Percentiles rank a stretch among this genome's conserved stretches.
Evolutionary conservation across 1,139 yeast species (phyloP).

Genomic region (Yamadazyma pseudoaaseri): DNA sequence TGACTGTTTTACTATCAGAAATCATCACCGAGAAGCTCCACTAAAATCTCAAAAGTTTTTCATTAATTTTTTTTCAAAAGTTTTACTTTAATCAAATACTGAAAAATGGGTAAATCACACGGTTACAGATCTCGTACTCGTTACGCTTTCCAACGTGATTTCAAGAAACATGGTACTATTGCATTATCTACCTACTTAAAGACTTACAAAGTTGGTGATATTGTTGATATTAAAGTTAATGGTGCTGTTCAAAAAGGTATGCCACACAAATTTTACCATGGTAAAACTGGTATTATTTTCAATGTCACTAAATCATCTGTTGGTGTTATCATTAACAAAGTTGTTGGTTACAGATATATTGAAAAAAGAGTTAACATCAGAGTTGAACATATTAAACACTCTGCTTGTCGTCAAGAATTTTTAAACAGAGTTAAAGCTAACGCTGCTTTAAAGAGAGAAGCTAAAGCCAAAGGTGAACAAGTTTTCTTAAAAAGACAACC

Average conservation of each 20-base stretch:
- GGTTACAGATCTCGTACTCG: constrained; percentile 99
- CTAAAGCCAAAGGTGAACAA: constrained; percentile 91
- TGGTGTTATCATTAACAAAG: constrained; percentile 97
- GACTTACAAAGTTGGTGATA: constrained; percentile 98
- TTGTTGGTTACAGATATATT: constrained; percentile 98
- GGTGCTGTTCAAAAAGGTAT: constrained; percentile 99
- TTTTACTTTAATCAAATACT: constrained; percentile 6
- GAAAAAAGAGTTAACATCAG: constrained; percentile 99
- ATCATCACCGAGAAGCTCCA: neutral
- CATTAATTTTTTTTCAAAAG: constrained; percentile 6
- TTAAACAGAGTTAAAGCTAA: constrained; percentile 96
- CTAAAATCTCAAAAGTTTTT: constrained; percentile 6
- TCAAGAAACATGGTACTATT: constrained; percentile 96
- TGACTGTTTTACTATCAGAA: constrained; percentile 8
- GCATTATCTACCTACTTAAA: constrained; percentile 96
- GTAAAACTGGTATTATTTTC: constrained; percentile 99
- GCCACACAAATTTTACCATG: constrained; percentile 99
- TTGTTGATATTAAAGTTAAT: constrained; percentile 98
- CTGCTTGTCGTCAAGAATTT: constrained; percentile 99
- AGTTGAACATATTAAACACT: constrained; percentile 98
- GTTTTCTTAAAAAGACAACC: constrained; percentile 98
- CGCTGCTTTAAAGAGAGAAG: constrained; percentile 92
- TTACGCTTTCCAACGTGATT: constrained; percentile 99
- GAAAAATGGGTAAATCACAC: constrained; percentile 43
- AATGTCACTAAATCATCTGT: constrained; percentile 98